Conservation (phyloP, 169 alveolate genomes). For the Plasmodium coatneyi region DNA sequence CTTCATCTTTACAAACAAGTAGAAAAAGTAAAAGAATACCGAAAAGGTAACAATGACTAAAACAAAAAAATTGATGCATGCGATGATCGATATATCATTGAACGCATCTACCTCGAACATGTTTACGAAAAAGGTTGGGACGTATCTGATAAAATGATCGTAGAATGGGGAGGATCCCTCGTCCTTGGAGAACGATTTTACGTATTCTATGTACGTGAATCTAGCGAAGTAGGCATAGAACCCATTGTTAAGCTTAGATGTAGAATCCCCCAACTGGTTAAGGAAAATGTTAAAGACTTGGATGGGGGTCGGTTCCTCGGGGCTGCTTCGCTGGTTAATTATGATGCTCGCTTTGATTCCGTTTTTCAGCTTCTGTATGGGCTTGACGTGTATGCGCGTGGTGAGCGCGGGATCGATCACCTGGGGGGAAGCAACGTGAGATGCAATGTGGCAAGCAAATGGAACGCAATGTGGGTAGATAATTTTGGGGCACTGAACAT, state of each 20-base stretch:
- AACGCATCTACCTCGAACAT: constrained; percentile 33
- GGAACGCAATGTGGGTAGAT: not conserved
- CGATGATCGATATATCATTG: constrained; percentile 37
- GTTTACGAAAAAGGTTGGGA: constrained; percentile 28
- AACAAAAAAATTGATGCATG: constrained; percentile 38
- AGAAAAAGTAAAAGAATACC: constrained; percentile 30
- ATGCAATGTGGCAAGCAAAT: not conserved
- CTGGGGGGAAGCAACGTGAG: not conserved
- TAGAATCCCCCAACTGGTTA: constrained; percentile 52
- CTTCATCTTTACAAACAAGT: constrained; percentile 18
- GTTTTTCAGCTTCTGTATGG: constrained; percentile 47
- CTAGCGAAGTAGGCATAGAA: constrained; percentile 62
- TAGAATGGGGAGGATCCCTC: constrained; percentile 18
- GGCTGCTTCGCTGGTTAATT: constrained; percentile 21
- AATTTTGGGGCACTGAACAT: not conserved
- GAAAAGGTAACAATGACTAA: constrained; percentile 23
- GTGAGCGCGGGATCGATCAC: constrained; percentile 26
- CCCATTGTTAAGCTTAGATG: constrained; percentile 52
- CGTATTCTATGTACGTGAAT: constrained; percentile 57
- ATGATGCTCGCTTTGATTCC: constrained; percentile 58
- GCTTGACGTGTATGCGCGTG: constrained; percentile 37
- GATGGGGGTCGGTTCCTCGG: constrained; percentile 64
- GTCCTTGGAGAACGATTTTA: constrained; percentile 38
- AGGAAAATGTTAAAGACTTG: constrained; percentile 56
- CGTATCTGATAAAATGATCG: constrained; percentile 11